phyloP scores from a whole-genome alignment of 2,329 filamentous ascomycete species.

The Ascochyta pisi region DNA sequence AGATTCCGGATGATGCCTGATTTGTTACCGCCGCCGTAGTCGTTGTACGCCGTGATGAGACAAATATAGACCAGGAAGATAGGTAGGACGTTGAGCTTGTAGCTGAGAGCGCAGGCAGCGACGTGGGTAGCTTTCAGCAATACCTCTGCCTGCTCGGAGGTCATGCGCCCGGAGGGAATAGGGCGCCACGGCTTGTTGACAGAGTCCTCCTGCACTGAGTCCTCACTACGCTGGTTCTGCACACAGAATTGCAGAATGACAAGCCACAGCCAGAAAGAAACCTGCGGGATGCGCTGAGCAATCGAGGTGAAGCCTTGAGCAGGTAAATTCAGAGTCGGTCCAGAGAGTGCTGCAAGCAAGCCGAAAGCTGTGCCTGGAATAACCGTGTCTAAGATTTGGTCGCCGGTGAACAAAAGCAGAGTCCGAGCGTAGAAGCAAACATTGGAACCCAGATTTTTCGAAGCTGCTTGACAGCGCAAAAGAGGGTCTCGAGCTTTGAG shows the following conservation, averaged over 20 bases:
- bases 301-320: constrained; percentile 2
- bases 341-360: constrained; percentile 17
- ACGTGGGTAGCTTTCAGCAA: constrained; percentile 17
- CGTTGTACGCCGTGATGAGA: constrained; percentile 41
- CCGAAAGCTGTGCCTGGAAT: constrained; percentile 22
- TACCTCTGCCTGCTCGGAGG: constrained; percentile 18
- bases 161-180: constrained; percentile 36
- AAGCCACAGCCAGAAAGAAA: constrained; percentile 41
- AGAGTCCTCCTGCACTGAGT: constrained; percentile 47
- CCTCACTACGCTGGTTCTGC: constrained; percentile 48
- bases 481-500: not conserved
- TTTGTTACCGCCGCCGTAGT: constrained; percentile 36
- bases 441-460: not conserved
- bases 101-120: constrained; percentile 8
- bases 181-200: constrained; percentile 53
- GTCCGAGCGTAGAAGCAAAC: not conserved
- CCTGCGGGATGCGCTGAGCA: constrained; percentile 6
- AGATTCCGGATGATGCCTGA: constrained; percentile 38
- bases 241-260: constrained; percentile 50
- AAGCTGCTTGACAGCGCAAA: not conserved
- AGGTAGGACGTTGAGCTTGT: constrained; percentile 7
- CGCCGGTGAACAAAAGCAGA: constrained; percentile 5
- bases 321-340: constrained; percentile 15
- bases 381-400: constrained; percentile 18
- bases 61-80: constrained; percentile 25